These are phyloP conservation scores for Pseudogymnoascus sp. DNA, from an alignment of 2,329 filamentous ascomycete species.

Conservation along the genomic window DNA sequence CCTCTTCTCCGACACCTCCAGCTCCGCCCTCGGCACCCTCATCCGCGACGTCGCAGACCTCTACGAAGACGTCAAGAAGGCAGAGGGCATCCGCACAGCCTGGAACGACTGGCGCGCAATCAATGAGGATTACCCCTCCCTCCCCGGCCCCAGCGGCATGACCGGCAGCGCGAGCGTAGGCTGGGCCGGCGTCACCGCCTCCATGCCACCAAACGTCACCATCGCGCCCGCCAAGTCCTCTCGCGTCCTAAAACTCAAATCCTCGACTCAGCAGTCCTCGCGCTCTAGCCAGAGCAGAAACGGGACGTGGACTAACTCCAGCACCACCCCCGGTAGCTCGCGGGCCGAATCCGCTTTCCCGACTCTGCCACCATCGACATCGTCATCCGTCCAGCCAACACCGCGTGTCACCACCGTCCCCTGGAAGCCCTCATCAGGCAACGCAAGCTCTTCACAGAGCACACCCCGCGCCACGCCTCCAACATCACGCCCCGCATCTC, in stretches of 20 bases:
- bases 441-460: conserved; percentile 26
- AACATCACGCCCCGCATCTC: conserved; percentile 19
- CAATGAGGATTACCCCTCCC: conserved; percentile 87
- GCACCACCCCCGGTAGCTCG: conserved; percentile 17
- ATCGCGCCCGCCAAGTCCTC: conserved; percentile 49
- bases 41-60: conserved; percentile 88
- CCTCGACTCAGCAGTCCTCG: conserved; percentile 59
- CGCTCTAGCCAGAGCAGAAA: conserved; percentile 48
- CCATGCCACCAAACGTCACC: conserved; percentile 30
- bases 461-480: conserved; percentile 30
- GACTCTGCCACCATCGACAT: neutral
- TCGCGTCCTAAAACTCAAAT: conserved; percentile 58
- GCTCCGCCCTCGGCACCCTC: conserved; percentile 75
- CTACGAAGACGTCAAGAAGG: conserved; percentile 74
- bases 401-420: conserved; percentile 37
- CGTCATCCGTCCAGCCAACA: conserved; percentile 24
- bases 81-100: conserved; percentile 64
- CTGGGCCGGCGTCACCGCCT: conserved; percentile 28
- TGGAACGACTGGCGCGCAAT: conserved; percentile 96
- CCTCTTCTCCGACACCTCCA: conserved; percentile 69
- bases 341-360: neutral
- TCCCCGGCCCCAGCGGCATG: conserved; percentile 67
- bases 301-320: conserved; percentile 41
- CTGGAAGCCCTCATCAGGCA: conserved; percentile 20
- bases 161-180: conserved; percentile 39